phyloP scores from a whole-genome alignment of 2,329 filamentous ascomycete species.

The Diaporthe sp. region DNA sequence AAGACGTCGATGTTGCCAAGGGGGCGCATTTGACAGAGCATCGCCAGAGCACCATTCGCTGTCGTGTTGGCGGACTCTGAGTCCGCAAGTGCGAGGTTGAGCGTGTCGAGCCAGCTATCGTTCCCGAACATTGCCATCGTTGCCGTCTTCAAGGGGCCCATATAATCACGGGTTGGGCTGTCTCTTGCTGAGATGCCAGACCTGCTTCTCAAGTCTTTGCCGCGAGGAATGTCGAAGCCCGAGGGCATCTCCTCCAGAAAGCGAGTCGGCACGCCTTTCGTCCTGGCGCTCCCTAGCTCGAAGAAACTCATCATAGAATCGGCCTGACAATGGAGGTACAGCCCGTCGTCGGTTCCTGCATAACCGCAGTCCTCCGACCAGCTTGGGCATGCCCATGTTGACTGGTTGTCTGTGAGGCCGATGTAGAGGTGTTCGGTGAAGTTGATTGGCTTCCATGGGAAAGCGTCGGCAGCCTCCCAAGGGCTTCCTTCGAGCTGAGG shows the following conservation, averaged over 20 bases:
- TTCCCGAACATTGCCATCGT: constrained; percentile 35
- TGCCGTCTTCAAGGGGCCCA: constrained; percentile 24
- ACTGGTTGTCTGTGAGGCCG: background rate
- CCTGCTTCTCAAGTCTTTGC: background rate
- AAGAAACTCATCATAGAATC: constrained; percentile 26
- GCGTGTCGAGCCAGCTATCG: constrained; percentile 20
- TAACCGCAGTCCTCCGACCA: too few species aligned
- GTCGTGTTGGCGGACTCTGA: background rate
- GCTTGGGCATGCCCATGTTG: background rate
- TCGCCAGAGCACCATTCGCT: background rate
- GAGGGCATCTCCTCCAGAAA: constrained; percentile 22
- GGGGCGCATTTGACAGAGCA: background rate
- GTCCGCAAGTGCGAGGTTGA: background rate
- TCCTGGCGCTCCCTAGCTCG: constrained; percentile 13
- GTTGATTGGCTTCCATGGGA: constrained; percentile 11
- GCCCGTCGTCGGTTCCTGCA: background rate
- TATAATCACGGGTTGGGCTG: background rate
- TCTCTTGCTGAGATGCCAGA: background rate
- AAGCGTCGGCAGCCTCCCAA: constrained; percentile 11
- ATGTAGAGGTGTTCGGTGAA: constrained; percentile 36
- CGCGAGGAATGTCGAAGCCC: background rate
- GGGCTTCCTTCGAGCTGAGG: background rate
- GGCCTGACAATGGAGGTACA: constrained; percentile 29
- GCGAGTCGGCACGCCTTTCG: constrained; percentile 11
- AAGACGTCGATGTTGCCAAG: background rate